Evolutionary conservation across 768 basidiomycete species (phyloP), one percentile per base, ranked within the genome.

Genomic region (Trametes coccinea): DNA sequence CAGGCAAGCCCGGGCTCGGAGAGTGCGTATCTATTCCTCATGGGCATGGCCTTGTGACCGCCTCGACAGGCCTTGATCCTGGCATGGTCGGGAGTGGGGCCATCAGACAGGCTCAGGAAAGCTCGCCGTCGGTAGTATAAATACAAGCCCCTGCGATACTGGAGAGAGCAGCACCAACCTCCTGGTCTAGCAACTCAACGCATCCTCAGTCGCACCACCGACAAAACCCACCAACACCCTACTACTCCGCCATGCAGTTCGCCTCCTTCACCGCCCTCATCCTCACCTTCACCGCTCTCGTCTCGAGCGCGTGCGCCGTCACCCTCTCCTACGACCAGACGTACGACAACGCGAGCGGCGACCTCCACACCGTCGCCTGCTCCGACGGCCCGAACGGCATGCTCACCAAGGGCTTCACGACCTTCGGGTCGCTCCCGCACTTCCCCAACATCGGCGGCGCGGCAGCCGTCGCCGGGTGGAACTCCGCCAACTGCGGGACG

Each of bases 401-500:
- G 8, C 55, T 71, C 61, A 66, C 62, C 37, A 74, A 73, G 54
- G 60, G 66, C 54, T 78, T 72, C 63, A 65, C 70, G 30, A 79
- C 76, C 6, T 71, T 80, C 45, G 71, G 73, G 10, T 74, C 74
- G 30, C 73, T 80, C 49, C 73, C 73, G 22, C 49, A n/a, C 31
- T 80, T 76, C 68, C 76, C 78, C 3, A 62, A 70, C 55, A 69
- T 80, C 44, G 76, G 79, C 30, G 79, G 70, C 47, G 72, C 71
- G 16, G 53, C 62, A n/a, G 72, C 70, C 22, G 63, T 76, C 59
- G 67, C 56, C 0, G 70, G 69, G 33, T 76, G 70, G 66, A 54
- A 68, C 66, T 73, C 73, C 0, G 34, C 68, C 9, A 54, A 62
- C 53, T 75, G 74, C 66, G 74, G 79, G 5, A 71, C 74, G 16